phyloP scores from a whole-genome alignment of 2,329 filamentous ascomycete species.

The Fusarium dlaminii region DNA sequence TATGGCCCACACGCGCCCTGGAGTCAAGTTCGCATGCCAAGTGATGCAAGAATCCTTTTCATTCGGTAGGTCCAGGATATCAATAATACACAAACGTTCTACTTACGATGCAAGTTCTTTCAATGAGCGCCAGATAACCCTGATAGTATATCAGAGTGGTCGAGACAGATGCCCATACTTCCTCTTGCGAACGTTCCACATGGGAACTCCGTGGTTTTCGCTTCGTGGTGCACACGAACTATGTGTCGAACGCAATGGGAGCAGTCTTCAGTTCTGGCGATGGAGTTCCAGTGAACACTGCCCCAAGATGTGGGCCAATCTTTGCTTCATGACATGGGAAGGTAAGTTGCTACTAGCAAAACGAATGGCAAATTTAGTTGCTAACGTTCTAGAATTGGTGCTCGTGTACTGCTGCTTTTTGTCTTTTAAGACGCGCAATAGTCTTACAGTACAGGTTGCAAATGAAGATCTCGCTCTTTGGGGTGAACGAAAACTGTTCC shows the following conservation, averaged over 20 bases:
- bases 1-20: constrained; percentile 57
- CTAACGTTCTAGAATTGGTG: constrained; percentile 60
- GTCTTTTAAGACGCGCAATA: constrained; percentile 63
- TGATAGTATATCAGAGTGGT: constrained; percentile 62
- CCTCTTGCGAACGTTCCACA: constrained; percentile 55
- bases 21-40: constrained; percentile 56
- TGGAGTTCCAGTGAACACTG: constrained; percentile 58
- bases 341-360: constrained; percentile 49
- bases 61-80: constrained; percentile 55
- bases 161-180: constrained; percentile 57
- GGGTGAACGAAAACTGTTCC: constrained; percentile 63
- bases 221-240: constrained; percentile 64
- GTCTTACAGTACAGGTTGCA: constrained; percentile 54
- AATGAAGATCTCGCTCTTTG: constrained; percentile 58
- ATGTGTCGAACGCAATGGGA: constrained; percentile 59
- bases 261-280: constrained; percentile 60
- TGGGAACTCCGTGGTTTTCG: constrained; percentile 57
- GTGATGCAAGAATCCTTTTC: constrained; percentile 62
- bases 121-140: constrained; percentile 63
- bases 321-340: constrained; percentile 70
- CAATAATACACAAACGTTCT: neutral
- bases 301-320: constrained; percentile 62
- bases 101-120: constrained; percentile 56
- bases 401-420: constrained; percentile 68
- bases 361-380: neutral